phyloP scores from a whole-genome alignment of 2,329 filamentous ascomycete species.

The Ramularia collo-cygni region DNA sequence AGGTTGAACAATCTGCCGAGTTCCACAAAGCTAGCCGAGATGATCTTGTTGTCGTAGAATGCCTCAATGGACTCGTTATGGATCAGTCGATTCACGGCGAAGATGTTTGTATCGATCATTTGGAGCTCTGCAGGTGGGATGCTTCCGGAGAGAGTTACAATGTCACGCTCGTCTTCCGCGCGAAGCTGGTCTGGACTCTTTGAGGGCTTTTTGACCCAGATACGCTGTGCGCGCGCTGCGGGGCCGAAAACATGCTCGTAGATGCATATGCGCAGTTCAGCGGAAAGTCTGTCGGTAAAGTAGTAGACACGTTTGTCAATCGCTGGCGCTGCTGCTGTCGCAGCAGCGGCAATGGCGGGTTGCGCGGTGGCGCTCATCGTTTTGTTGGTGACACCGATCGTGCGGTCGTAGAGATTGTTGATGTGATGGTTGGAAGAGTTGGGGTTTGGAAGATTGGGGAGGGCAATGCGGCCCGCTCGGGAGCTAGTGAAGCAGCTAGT shows the following conservation, averaged over 20 bases:
- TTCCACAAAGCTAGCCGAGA: slow-evolving; percentile 3
- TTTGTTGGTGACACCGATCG: too few species aligned
- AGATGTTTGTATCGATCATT: slow-evolving; percentile 3
- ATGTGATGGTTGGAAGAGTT: too few species aligned
- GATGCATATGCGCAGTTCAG: slow-evolving; percentile 4
- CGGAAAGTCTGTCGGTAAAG: slow-evolving; percentile 5
- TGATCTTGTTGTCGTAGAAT: slow-evolving; percentile 9
- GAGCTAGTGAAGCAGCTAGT: too few species aligned
- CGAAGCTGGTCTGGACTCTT: too few species aligned
- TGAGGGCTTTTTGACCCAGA: too few species aligned
- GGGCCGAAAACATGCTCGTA: slow-evolving; percentile 6
- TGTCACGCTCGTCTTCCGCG: background rate
- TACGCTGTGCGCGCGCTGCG: background rate
- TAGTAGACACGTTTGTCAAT: too few species aligned
- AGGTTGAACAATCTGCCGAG: background rate
- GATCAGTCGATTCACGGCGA: slow-evolving; percentile 8
- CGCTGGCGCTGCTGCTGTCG: too few species aligned
- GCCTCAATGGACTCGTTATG: slow-evolving; percentile 8
- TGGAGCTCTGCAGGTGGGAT: background rate
- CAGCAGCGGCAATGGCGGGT: too few species aligned
- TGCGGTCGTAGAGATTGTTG: too few species aligned
- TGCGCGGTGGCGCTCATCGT: too few species aligned
- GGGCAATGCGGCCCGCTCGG: too few species aligned
- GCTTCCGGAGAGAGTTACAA: background rate
- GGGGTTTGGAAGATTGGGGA: too few species aligned